Evolutionary conservation across 768 basidiomycete genomes (phyloP).

Genomic region (Lactarius sanguifluus): DNA sequence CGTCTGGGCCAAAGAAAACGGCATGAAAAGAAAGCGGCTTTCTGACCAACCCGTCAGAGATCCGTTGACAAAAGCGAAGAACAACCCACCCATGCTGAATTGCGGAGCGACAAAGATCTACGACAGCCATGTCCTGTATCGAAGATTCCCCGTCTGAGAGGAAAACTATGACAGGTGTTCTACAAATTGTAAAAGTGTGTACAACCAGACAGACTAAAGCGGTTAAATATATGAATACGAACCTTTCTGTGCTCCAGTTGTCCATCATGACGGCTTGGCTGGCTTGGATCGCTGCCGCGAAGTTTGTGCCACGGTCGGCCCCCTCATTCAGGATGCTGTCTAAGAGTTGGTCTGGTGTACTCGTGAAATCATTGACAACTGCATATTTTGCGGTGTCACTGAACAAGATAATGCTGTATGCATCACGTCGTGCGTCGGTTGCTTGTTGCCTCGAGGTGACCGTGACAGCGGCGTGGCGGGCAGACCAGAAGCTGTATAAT

Average conservation of each 20-base stretch:
- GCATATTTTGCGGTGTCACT: slow-evolving; percentile 30
- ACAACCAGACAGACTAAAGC: not conserved
- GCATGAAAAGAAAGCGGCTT: slow-evolving; percentile 58
- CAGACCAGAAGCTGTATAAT: slow-evolving; percentile 54
- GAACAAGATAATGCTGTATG: slow-evolving; percentile 58
- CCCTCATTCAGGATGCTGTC: slow-evolving; percentile 37
- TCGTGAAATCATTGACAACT: slow-evolving; percentile 48
- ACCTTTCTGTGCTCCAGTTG: slow-evolving; percentile 55
- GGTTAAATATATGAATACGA: not conserved
- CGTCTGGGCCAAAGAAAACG: slow-evolving; percentile 51
- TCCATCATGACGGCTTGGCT: slow-evolving; percentile 43
- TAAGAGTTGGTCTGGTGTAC: slow-evolving; percentile 48
- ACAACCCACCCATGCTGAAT: slow-evolving; percentile 44
- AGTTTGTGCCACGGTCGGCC: slow-evolving; percentile 44
- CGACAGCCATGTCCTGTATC: slow-evolving; percentile 40
- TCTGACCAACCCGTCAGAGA: slow-evolving; percentile 34
- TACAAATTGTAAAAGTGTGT: slow-evolving; percentile 29
- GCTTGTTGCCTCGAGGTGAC: slow-evolving; percentile 32
- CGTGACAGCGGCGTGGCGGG: slow-evolving; percentile 45
- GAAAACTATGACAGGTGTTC: slow-evolving; percentile 54
- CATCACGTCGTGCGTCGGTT: slow-evolving; percentile 43
- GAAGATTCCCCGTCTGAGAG: slow-evolving; percentile 55
- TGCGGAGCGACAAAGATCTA: slow-evolving; percentile 44
- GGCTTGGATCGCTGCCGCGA: slow-evolving; percentile 40
- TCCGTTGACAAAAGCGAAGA: not conserved